These are phyloP conservation scores for Sphaerobolus stellatus DNA, from an alignment of 1,284 basidiomycete species.

Conservation along the genomic window DNA sequence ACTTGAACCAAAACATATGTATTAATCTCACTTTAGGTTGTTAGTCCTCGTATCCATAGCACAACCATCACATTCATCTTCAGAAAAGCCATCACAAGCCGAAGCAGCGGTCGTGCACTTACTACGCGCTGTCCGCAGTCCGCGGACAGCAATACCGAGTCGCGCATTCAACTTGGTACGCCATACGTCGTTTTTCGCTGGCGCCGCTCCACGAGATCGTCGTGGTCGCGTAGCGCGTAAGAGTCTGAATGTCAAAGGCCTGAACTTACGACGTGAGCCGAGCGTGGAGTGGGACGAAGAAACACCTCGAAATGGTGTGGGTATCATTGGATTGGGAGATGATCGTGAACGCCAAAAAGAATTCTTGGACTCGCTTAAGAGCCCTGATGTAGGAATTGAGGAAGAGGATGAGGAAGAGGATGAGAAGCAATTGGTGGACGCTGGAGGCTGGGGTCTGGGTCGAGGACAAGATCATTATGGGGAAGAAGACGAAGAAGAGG, in stretches of 20 bases:
- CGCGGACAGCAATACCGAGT: conserved; percentile 32
- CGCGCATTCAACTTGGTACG: conserved; percentile 33
- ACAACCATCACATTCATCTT: conserved; percentile 48
- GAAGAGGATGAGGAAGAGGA: conserved; percentile 32
- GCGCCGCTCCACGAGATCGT: conserved; percentile 68
- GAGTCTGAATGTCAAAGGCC: conserved; percentile 12
- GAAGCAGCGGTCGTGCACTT: conserved; percentile 66
- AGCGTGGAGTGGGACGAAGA: conserved; percentile 42
- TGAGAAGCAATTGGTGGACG: conserved; percentile 9
- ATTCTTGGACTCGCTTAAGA: conserved; percentile 55
- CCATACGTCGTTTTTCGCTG: conserved; percentile 68
- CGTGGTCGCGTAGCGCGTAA: conserved; percentile 70
- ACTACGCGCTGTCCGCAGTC: conserved; percentile 54
- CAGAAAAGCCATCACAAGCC: conserved; percentile 42
- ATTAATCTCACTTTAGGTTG: conserved; percentile 48
- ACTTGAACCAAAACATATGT: background rate
- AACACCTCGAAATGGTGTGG: conserved; percentile 53
- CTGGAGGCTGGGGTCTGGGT: conserved; percentile 68
- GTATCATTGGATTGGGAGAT: conserved; percentile 29
- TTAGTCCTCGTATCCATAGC: conserved; percentile 71
- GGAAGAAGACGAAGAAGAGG: conserved; percentile 33
- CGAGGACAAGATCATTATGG: conserved; percentile 44
- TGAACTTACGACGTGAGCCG: conserved; percentile 20
- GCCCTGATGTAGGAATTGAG: conserved; percentile 45
- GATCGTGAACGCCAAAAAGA: conserved; percentile 52